Conservation (phyloP, 1,139 yeast species). For the Lodderomyces parapsilosis region DNA sequence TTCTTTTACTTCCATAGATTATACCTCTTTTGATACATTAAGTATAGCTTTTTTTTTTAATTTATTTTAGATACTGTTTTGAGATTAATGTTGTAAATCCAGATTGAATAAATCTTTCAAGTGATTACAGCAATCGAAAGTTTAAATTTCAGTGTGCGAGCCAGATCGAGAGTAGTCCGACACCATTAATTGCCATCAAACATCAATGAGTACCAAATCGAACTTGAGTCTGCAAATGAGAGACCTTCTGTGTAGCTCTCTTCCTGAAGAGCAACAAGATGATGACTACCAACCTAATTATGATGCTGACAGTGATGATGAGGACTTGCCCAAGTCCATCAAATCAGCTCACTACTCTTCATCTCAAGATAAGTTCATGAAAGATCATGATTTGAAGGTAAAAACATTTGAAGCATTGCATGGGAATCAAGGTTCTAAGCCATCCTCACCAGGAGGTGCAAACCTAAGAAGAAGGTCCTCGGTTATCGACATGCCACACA, state of each 20-base stretch:
- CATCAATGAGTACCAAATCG: conserved; percentile 9
- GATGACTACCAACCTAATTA: conserved; percentile 16
- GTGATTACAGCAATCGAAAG: neutral
- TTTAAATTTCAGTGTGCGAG: neutral
- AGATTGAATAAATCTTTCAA: too few species aligned
- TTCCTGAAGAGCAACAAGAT: conserved; percentile 15
- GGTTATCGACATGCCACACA: conserved; percentile 9
- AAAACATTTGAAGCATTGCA: conserved; percentile 61
- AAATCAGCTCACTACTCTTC: conserved; percentile 61
- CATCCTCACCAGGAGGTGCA: conserved; percentile 11
- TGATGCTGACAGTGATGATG: conserved; percentile 30
- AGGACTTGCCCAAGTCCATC: conserved; percentile 28
- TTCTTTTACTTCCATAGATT: neutral
- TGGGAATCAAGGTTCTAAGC: conserved; percentile 8
- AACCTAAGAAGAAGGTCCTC: conserved; percentile 4
- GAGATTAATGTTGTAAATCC: neutral
- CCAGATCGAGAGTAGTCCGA: conserved; percentile 1
- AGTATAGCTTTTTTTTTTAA: neutral
- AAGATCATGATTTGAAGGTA: conserved; percentile 70
- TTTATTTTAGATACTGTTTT: neutral
- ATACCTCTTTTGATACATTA: neutral
- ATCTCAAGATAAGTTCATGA: conserved; percentile 64
- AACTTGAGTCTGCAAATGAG: conserved; percentile 12
- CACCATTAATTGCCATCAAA: neutral
- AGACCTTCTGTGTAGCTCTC: conserved; percentile 5